These are phyloP conservation scores for Xylaria multiplex DNA, from an alignment of 2,329 filamentous ascomycete species.

Conservation along the genomic window DNA sequence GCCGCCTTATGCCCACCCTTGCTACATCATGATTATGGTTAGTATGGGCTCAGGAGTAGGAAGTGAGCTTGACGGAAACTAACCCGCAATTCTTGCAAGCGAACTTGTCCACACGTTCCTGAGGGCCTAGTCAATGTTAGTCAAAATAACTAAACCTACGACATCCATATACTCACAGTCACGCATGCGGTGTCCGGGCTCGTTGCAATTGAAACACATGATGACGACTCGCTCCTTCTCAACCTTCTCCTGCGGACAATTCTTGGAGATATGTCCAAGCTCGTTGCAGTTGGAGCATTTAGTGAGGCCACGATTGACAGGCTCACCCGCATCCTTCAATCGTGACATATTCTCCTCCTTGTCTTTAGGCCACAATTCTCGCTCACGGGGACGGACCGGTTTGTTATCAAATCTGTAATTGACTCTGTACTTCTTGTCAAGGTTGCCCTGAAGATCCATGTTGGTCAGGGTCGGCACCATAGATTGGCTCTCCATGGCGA, in stretches of 20 bases:
- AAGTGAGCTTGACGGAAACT: constrained; percentile 47
- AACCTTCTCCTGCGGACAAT: constrained; percentile 67
- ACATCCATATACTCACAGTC: constrained; percentile 67
- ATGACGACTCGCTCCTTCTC: constrained; percentile 61
- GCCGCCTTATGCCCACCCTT: constrained; percentile 61
- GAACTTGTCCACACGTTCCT: constrained; percentile 70
- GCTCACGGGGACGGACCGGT: constrained; percentile 67
- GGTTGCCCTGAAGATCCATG: constrained; percentile 77
- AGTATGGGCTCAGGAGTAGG: not conserved
- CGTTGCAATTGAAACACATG: constrained; percentile 72
- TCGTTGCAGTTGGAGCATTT: constrained; percentile 73
- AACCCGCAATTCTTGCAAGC: constrained; percentile 74
- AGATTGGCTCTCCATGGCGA: constrained; percentile 67
- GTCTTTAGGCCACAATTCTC: constrained; percentile 67
- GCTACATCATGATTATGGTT: constrained; percentile 41
- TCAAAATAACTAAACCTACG: constrained; percentile 9
- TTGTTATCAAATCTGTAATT: constrained; percentile 69
- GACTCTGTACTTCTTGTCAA: constrained; percentile 71
- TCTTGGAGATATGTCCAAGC: constrained; percentile 69
- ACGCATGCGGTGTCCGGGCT: constrained; percentile 72
- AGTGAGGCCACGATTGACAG: constrained; percentile 66
- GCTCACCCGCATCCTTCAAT: constrained; percentile 72
- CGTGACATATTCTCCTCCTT: constrained; percentile 70
- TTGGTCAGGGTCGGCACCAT: constrained; percentile 69
- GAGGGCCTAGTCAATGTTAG: constrained; percentile 57